Evolutionary conservation across 805 yeast species (phyloP), one percentile per base, ranked within the genome.

Genomic region (Starmerella ratchasimensis): DNA sequence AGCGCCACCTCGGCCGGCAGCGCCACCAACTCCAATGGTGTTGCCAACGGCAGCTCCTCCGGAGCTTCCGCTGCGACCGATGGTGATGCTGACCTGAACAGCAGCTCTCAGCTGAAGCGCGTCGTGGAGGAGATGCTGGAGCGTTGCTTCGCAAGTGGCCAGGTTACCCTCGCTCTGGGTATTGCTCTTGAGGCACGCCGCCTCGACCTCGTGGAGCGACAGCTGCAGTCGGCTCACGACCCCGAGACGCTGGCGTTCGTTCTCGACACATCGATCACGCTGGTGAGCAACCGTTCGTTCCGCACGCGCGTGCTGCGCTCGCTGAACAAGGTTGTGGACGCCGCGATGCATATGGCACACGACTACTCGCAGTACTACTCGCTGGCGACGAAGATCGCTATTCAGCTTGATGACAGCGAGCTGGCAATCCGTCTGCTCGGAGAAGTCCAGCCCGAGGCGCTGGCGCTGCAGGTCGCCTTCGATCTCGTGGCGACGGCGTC

Each of bases 401-500:
- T 88, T 28, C 93, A 83, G 58, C 67, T 88, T 55, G 83, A 86
- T 57, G 93, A 83, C 56, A 63, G 73, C 30, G 61, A 64, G 8
- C 67, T 80, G 46, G 93, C 94, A 5, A 66, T 73, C 27, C 65
- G 68, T 38, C 62, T 84, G 33, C 81, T 88, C 58, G 68, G 69
- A 48, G 69, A 69, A 42, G 65, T 81, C 43, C 53, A 64, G n/a
- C 59, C 67, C 34, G 56, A 64, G 15, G 70, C 67, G 44, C 66
- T 80, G 42, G 93, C 93, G 2, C 81, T 74, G 59, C 98, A 90
- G 64, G 81, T 88, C 37, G 96, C 96, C 1, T 90, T 90, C 58
- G 98, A 90, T 58, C 69, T 90, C 42, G 96, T 86, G 5, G 76
- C 75, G 38, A 76, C 93, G 13, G 95, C 95, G 0, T 72, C 94